phyloP scores from a whole-genome alignment of 805 yeast species.

The Lachancea lanzarotensis region DNA sequence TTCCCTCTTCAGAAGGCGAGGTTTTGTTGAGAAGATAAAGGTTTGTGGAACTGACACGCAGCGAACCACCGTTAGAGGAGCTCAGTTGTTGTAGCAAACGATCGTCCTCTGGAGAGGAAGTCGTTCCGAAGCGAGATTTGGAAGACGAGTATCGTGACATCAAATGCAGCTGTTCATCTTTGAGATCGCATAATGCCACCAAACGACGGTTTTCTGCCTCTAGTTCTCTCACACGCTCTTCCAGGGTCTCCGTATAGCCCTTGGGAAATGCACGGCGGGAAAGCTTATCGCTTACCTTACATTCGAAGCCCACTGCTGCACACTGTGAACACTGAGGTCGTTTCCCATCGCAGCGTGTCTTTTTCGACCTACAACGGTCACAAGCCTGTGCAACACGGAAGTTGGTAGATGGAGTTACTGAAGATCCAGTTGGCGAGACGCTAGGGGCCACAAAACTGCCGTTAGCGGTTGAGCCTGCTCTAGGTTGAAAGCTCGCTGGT shows the following conservation, averaged over 20 bases:
- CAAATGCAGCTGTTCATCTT: slow-evolving; percentile 25
- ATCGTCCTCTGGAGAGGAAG: slow-evolving; percentile 14
- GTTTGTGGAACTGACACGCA: slow-evolving; percentile 32
- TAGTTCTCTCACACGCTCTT: slow-evolving; percentile 78
- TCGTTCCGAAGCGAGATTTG: slow-evolving; percentile 10
- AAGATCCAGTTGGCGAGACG: slow-evolving; percentile 1
- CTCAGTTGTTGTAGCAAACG: slow-evolving; percentile 19
- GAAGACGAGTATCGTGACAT: slow-evolving; percentile 18
- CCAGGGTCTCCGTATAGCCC: slow-evolving; percentile 87
- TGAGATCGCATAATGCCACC: slow-evolving; percentile 38
- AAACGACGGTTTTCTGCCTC: slow-evolving; percentile 74
- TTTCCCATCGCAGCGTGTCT: slow-evolving; percentile 50
- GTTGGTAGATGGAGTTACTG: slow-evolving; percentile 21
- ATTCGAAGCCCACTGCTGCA: slow-evolving; percentile 76
- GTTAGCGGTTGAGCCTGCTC: slow-evolving; percentile 1
- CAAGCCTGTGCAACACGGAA: slow-evolving; percentile 86
- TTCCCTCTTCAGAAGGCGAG: slow-evolving; percentile 4
- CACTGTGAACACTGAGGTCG: slow-evolving; percentile 76
- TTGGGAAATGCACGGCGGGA: slow-evolving; percentile 82
- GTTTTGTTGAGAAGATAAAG: slow-evolving; percentile 29
- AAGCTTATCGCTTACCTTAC: slow-evolving; percentile 82
- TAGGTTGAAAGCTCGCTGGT: slow-evolving; percentile 4
- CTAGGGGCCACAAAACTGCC: slow-evolving; percentile 1
- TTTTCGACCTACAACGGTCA: slow-evolving; percentile 63
- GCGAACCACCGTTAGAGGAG: slow-evolving; percentile 19